These are phyloP conservation scores for Gaertneriomyces sp. DNA, from an alignment of 192 early-diverging fungal species.

Conservation along the genomic window DNA sequence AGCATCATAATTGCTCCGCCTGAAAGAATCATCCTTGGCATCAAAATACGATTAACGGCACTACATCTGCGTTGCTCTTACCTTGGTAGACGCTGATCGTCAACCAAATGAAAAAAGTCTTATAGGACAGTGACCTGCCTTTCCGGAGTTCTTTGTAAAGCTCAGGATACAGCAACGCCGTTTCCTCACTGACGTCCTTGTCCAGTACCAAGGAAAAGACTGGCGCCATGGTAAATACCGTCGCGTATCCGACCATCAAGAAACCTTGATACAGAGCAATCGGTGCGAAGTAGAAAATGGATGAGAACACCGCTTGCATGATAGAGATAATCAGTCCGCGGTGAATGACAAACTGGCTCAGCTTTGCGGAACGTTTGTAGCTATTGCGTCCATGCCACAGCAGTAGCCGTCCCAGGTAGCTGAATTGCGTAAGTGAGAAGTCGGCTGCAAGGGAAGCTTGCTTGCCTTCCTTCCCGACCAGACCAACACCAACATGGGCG, in stretches of 20 bases:
- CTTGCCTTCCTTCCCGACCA: conserved; percentile 94
- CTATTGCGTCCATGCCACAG: conserved; percentile 95
- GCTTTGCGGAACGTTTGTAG: conserved; percentile 84
- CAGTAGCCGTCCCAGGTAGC: conserved; percentile 76
- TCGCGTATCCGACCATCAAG: conserved; percentile 71
- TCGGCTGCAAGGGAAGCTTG: conserved; percentile 94
- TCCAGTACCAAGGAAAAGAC: conserved; percentile 94
- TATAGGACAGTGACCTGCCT: conserved; percentile 85
- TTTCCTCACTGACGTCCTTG: conserved; percentile 82
- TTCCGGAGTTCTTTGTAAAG: conserved; percentile 93
- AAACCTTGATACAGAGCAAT: conserved; percentile 83
- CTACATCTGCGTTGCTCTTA: background rate
- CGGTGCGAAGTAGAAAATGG: conserved; percentile 95
- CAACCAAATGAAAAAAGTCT: conserved; percentile 93
- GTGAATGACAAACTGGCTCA: conserved; percentile 96
- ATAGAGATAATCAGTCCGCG: conserved; percentile 95
- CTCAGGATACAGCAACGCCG: conserved; percentile 88
- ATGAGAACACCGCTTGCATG: conserved; percentile 96
- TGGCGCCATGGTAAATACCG: conserved; percentile 93
- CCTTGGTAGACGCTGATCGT: conserved; percentile 94
- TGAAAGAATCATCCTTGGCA: conserved; percentile 17
- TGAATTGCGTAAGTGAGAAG: conserved; percentile 87
- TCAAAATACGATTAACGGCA: background rate
- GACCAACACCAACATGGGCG: conserved; percentile 93
- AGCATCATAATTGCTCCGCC: conserved; percentile 90